These are phyloP conservation scores for Beauveria australis DNA, from an alignment of 2,329 filamentous ascomycete species.

Conservation along the genomic window DNA sequence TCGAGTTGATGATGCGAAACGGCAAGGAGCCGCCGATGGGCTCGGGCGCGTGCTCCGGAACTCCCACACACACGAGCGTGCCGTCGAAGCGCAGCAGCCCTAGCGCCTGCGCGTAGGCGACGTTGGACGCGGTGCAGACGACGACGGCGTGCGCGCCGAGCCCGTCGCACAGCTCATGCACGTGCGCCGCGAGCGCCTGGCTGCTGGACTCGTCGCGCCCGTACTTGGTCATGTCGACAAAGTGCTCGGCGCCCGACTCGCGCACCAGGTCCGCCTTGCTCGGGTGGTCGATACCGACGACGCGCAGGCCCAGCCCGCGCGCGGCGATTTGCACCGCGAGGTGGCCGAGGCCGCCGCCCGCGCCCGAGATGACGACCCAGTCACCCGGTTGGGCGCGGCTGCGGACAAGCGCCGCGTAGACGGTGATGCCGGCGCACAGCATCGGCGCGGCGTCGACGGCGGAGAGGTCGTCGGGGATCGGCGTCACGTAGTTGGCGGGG, in stretches of 20 bases:
- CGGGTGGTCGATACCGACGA: conserved; percentile 21
- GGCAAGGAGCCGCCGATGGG: conserved; percentile 38
- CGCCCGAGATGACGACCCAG: conserved; percentile 65
- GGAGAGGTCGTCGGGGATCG: conserved; percentile 28
- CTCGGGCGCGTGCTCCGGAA: conserved; percentile 16
- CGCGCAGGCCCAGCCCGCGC: conserved; percentile 18
- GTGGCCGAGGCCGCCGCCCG: conserved; percentile 62
- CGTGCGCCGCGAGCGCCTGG: conserved; percentile 28
- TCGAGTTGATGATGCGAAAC: conserved; percentile 28
- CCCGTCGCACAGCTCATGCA: conserved; percentile 15
- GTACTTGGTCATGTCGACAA: conserved; percentile 38
- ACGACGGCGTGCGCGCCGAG: conserved; percentile 16
- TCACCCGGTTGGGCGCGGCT: conserved; percentile 55
- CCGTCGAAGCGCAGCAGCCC: conserved; percentile 20
- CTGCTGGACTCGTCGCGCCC: conserved; percentile 23
- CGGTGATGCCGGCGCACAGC: conserved; percentile 59
- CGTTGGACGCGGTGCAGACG: conserved; percentile 18
- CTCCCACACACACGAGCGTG: conserved; percentile 21
- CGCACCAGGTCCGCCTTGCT: conserved; percentile 18
- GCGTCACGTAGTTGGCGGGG: conserved; percentile 33
- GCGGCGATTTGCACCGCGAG: conserved; percentile 68
- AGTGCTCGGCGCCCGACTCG: conserved; percentile 18
- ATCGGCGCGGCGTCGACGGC: conserved; percentile 44
- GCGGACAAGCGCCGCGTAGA: conserved; percentile 66
- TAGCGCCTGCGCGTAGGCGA: conserved; percentile 17